Evolutionary conservation across 169 alveolate species (phyloP).

Genomic region (Plasmodium berghei): DNA sequence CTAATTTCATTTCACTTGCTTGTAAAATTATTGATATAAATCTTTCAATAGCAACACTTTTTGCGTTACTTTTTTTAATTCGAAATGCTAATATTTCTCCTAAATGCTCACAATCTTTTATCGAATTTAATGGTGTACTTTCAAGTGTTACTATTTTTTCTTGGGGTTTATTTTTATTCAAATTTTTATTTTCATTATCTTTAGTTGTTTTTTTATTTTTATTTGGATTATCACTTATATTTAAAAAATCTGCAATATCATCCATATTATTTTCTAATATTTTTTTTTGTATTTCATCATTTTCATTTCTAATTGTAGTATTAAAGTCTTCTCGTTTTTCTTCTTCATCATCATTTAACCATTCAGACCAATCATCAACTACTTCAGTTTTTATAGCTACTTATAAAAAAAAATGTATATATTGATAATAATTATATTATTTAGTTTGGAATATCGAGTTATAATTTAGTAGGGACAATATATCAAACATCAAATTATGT

Average conservation of each 20-base stretch:
- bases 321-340: constrained; percentile 35
- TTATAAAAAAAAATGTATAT: background rate
- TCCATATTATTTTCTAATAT: constrained; percentile 51
- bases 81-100: constrained; percentile 62
- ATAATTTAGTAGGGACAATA: no score
- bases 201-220: constrained; percentile 22
- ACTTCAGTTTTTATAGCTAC: constrained; percentile 4
- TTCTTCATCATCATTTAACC: constrained; percentile 61
- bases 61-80: constrained; percentile 44
- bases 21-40: constrained; percentile 37
- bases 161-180: constrained; percentile 16
- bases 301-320: background rate
- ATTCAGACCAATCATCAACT: constrained; percentile 68
- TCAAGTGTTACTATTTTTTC: constrained; percentile 59
- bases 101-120: constrained; percentile 58
- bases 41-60: constrained; percentile 69
- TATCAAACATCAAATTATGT: no score
- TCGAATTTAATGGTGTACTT: constrained; percentile 46
- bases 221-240: constrained; percentile 36
- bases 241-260: constrained; percentile 64
- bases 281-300: constrained; percentile 47
- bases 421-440: no score
- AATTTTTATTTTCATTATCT: constrained; percentile 16
- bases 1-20: constrained; percentile 49
- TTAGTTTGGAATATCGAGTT: no score